Base-by-base conservation (phyloP, 2,329 filamentous ascomycete genomes). In the Diaporthe vexans region DNA sequence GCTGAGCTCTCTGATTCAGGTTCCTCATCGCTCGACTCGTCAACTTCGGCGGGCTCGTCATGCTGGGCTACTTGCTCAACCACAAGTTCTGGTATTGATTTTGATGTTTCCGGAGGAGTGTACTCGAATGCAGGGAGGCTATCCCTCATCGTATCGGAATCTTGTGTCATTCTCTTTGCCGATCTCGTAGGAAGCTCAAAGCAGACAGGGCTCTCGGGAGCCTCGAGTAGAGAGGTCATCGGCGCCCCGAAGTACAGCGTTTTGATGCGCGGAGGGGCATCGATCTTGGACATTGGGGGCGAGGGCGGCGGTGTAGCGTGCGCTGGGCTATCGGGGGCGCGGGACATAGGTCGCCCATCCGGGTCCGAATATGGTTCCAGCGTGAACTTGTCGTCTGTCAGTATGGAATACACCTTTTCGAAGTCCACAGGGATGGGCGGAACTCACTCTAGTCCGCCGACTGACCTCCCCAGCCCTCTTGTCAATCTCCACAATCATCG, bases 401-500 rank as follows among this genome's bases (percentile, higher is more conserved):
- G 59, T 71, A 74, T 57, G 43, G 52, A 65, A 73, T 52, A 69
- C 57, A 72, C 15, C 43, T 19, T 17, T 40, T 48, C 52, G 35
- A 35, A 72, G 67, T 63, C 74, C 40, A 10, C 76, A 78, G 26
- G 73, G 35, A 35, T 52, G 52, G 33, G 48, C 37, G n/a, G 26
- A 40, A 74, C 91, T 84, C 88, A 94, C 93, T 87, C 91, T 91
- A 81, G 91, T 94, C 80, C 92, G 92, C 71, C 94, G 91, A 85
- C 94, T 97, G 56, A 96, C 93, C 80, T 94, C 91, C 24, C 94
- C 95, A 58, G 95, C 95, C 80, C 94, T 92, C 81, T 91, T 92
- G 81, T 97, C 93, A 88, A 98, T 97, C 81, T 98, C 94, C 21
- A 91, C 90, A 71, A 97, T 92, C 77, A 97, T 94, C 70, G 90